phyloP scores from a whole-genome alignment of 163 green algal genomes.

The Coccomyxa subellipsoidea region DNA sequence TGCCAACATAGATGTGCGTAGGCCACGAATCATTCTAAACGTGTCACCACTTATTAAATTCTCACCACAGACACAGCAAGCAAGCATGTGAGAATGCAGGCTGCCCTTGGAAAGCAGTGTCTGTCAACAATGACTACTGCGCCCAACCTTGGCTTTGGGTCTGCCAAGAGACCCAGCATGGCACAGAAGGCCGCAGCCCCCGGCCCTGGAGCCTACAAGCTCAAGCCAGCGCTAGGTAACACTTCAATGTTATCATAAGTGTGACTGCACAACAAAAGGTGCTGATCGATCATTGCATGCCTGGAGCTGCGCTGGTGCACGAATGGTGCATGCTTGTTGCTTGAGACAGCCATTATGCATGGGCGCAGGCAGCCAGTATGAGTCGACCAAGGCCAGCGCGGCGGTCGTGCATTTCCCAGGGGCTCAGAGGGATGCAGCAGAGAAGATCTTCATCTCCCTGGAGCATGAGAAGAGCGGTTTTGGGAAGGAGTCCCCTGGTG shows the following conservation, averaged over 20 bases:
- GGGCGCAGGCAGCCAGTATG: constrained; percentile 8
- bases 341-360: background rate
- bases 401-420: background rate
- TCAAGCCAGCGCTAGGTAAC: constrained; percentile 19
- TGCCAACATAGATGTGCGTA: no score
- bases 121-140: constrained; percentile 24
- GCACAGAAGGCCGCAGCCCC: constrained; percentile 18
- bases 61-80: no score
- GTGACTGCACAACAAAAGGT: no score
- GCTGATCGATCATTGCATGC: no score
- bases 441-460: constrained; percentile 9
- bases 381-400: background rate
- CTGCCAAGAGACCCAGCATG: constrained; percentile 27
- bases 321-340: background rate
- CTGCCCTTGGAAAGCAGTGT: constrained; percentile 23
- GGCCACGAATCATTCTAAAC: no score
- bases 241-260: no score
- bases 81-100: background rate
- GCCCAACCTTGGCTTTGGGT: constrained; percentile 22
- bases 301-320: no score
- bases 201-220: constrained; percentile 33
- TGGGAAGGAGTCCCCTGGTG: constrained; percentile 10
- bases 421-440: constrained; percentile 1
- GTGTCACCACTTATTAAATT: no score
- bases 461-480: constrained; percentile 15